Conservation (phyloP, 306 rosid genomes). For the Bauhinia variegata region DNA sequence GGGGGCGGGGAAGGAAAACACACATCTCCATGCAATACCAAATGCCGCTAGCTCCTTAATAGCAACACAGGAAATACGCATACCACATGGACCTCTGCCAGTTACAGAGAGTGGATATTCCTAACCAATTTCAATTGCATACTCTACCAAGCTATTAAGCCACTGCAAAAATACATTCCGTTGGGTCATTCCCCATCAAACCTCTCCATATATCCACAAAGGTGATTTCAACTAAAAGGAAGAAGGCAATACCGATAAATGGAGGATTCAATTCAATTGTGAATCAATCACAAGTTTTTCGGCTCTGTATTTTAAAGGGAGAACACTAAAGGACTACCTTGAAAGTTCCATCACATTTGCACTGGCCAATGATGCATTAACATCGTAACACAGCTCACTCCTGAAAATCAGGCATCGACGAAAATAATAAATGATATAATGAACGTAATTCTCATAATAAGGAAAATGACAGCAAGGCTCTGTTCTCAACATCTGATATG, state of each 20-base stretch:
- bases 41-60: neutral
- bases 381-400: conserved; percentile 37
- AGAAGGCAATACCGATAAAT: conserved; percentile 17
- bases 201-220: conserved; percentile 35
- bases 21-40: neutral
- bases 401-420: conserved; percentile 29
- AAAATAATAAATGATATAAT: neutral
- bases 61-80: neutral
- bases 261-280: conserved; percentile 27
- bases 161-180: conserved; percentile 27
- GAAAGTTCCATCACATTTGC: conserved; percentile 31
- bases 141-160: conserved; percentile 15
- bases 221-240: conserved; percentile 15
- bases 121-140: conserved; percentile 16
- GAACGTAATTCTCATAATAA: conserved; percentile 7
- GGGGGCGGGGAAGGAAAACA: too few species aligned
- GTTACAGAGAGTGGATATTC: neutral
- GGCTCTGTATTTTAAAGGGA: conserved; percentile 32
- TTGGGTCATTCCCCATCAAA: conserved; percentile 30
- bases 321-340: conserved; percentile 41
- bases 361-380: conserved; percentile 26
- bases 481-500: neutral
- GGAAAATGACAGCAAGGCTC: conserved; percentile 4
- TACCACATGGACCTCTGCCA: conserved; percentile 11
- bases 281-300: conserved; percentile 33